These are phyloP conservation scores for Beauveria sp. DNA, from an alignment of 2,329 filamentous ascomycete species.

Conservation along the genomic window DNA sequence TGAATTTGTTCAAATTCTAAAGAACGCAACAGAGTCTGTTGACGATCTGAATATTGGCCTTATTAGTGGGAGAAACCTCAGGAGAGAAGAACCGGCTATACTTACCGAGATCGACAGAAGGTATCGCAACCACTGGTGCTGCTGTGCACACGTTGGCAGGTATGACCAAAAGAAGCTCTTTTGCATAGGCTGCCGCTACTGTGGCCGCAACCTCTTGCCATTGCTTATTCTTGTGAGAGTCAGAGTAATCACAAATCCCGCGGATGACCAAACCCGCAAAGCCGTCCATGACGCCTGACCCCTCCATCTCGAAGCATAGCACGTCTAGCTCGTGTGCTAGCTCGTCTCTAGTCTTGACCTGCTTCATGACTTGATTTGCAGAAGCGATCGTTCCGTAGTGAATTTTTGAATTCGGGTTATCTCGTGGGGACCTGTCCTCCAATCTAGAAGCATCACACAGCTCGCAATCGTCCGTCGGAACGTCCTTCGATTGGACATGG, in stretches of 20 bases:
- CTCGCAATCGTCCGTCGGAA: background rate
- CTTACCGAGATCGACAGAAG: background rate
- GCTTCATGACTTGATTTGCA: slow-evolving; percentile 16
- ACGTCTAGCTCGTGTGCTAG: slow-evolving; percentile 2
- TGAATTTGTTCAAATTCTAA: background rate
- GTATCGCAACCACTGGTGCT: background rate
- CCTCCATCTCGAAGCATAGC: slow-evolving; percentile 22
- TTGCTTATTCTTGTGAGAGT: slow-evolving; percentile 20
- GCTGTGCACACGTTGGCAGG: background rate
- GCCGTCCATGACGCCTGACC: slow-evolving; percentile 18
- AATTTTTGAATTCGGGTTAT: slow-evolving; percentile 6
- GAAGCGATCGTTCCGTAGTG: slow-evolving; percentile 20
- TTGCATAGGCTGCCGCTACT: slow-evolving; percentile 18
- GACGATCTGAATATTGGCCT: background rate
- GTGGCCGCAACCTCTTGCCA: slow-evolving; percentile 19
- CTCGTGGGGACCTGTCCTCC: background rate
- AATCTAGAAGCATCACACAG: background rate
- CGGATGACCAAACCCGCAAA: slow-evolving; percentile 26
- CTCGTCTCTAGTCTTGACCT: slow-evolving; percentile 11
- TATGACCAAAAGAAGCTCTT: slow-evolving; percentile 1
- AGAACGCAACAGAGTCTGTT: background rate
- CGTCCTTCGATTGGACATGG: background rate
- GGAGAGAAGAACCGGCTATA: too few species aligned
- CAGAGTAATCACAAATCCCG: slow-evolving; percentile 27
- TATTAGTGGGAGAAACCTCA: background rate